phyloP scores from a whole-genome alignment of 2,329 filamentous ascomycete genomes.

The Sporothrix humicola region DNA sequence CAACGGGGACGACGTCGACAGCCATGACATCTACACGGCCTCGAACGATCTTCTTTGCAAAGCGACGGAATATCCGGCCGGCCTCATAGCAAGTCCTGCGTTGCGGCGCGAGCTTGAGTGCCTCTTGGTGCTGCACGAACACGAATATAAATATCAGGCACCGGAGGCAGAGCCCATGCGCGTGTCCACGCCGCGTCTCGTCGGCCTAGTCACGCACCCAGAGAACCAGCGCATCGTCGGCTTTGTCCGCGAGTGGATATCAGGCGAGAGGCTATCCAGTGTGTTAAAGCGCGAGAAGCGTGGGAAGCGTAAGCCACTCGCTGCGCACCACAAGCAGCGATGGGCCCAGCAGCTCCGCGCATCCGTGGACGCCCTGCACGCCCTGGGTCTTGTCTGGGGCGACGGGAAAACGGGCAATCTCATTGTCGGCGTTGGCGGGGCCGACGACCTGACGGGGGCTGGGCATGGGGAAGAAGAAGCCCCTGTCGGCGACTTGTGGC shows the following conservation, averaged over 20 bases:
- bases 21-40: neutral
- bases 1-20: conserved; percentile 10
- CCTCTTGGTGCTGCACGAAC: conserved; percentile 22
- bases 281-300: conserved; percentile 25
- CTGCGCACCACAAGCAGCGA: conserved; percentile 18
- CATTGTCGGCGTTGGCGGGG: conserved; percentile 44
- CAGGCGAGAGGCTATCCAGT: conserved; percentile 15
- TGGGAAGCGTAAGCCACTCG: conserved; percentile 3
- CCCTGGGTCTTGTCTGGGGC: conserved; percentile 43
- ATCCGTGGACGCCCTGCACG: conserved; percentile 42
- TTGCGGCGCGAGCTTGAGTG: conserved; percentile 20
- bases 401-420: conserved; percentile 47
- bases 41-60: conserved; percentile 27
- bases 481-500: conserved; percentile 45
- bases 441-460: conserved; percentile 18
- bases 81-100: conserved; percentile 4
- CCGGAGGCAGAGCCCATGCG: conserved; percentile 19
- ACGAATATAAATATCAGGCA: conserved; percentile 18
- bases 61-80: neutral
- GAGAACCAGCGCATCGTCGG: conserved; percentile 26
- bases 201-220: conserved; percentile 31
- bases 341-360: conserved; percentile 41
- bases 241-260: conserved; percentile 33
- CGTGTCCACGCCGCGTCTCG: conserved; percentile 29
- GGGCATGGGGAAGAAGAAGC: conserved; percentile 21